phyloP scores from a whole-genome alignment of 2,329 filamentous ascomycete genomes.

The Orbilia blumenaviensis region DNA sequence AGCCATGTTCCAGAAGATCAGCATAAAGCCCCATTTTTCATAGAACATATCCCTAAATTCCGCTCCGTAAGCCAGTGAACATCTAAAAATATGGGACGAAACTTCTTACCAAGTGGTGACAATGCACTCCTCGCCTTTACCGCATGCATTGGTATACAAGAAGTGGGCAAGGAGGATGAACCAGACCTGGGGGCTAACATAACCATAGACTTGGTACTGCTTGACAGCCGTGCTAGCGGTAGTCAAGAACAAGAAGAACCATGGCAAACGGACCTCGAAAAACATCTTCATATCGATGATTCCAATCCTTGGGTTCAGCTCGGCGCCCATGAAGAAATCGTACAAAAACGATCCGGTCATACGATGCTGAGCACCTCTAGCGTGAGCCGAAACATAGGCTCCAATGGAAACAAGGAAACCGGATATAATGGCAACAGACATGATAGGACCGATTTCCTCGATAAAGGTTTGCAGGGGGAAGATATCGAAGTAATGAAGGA shows the following conservation, averaged over 20 bases:
- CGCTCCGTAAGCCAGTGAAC: background rate
- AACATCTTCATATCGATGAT: constrained; percentile 95
- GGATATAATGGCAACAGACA: constrained; percentile 91
- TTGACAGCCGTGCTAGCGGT: constrained; percentile 78
- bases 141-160: constrained; percentile 89
- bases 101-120: constrained; percentile 76
- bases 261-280: constrained; percentile 89
- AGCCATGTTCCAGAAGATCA: constrained; percentile 96
- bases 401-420: constrained; percentile 83
- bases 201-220: constrained; percentile 85
- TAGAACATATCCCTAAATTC: constrained; percentile 84
- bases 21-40: constrained; percentile 97
- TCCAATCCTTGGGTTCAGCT: constrained; percentile 84
- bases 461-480: constrained; percentile 92
- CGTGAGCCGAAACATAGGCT: constrained; percentile 85
- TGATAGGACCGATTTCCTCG: constrained; percentile 91
- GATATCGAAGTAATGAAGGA: constrained; percentile 80
- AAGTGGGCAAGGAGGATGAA: constrained; percentile 91
- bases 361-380: constrained; percentile 83
- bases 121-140: constrained; percentile 91
- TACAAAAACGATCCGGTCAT: constrained; percentile 87
- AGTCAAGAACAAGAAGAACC: constrained; percentile 87
- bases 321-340: constrained; percentile 91
- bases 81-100: background rate
- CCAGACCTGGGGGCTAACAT: constrained; percentile 82